Evolutionary conservation across 2,329 filamentous ascomycete genomes (phyloP), one percentile per base, ranked within the genome.

Genomic region (Dothideomycetidae sp.): DNA sequence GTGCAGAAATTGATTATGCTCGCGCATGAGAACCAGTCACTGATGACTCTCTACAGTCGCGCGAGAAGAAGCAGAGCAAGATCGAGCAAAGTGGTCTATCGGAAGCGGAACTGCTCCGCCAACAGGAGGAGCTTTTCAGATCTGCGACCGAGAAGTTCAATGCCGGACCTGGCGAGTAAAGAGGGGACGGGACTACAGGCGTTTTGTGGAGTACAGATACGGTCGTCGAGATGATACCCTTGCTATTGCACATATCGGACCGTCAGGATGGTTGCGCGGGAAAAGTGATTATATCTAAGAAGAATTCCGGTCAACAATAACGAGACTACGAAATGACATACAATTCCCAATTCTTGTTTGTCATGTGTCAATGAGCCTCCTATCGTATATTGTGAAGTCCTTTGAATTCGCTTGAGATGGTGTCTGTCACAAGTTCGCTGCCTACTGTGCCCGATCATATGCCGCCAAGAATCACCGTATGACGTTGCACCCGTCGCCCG

Each of bases 31-130:
- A 38, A 48, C 15, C 37, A 31, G 38, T 19, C 13, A 31, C 26
- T 21, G 29, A 36, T 26, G 29, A 15, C 33, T n/a, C n/a, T 42
- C 12, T 42, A 43, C 53, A 93, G 84, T 83, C 81, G 18, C 81
- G 88, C 33, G 90, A 98, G 63, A 93, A 93, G 69, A 93, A 94
- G 61, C 81, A 86, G 46, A 93, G 86, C 60, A 96, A 96, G 63
- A 85, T 96, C 53, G 88, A 93, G 51, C 81, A 90, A 56, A 93
- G 85, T 55, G 88, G 88, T 37, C 71, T 96, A 63, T 81, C 81
- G 0, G 77, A 93, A 55, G 90, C 94, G 50, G 81, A 98, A 58
- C 69, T 98, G 33, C 74, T 90, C 40, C 72, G 78, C 33, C 74
- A 93, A 52, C 90, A 98, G 56, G 79, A 90, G 57, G 85, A 93